Percentiles rank a stretch among this genome's conserved stretches.
These are phyloP conservation scores for Heliamphora pulchella DNA, from an alignment of 179 eudicot species.

Conservation along the genomic window DNA sequence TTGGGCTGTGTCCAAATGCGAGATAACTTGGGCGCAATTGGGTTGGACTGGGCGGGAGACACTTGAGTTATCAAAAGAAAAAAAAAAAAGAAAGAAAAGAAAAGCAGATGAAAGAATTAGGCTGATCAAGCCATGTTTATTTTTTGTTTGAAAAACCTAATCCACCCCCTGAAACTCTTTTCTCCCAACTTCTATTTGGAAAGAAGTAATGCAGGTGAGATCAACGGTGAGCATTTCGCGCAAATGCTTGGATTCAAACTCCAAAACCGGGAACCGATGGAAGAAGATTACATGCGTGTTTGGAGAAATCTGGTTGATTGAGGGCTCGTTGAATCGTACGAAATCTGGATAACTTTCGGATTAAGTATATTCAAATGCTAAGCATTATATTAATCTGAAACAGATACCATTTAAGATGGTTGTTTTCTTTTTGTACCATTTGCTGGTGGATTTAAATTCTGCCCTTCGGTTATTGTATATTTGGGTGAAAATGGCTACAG, in stretches of 20 bases:
- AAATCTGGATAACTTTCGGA: background rate
- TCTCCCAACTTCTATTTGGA: slow-evolving; percentile 13
- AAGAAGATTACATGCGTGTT: too few species aligned
- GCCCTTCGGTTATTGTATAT: too few species aligned
- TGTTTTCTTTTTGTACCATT: background rate
- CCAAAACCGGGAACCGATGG: background rate
- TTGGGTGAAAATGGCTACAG: too few species aligned
- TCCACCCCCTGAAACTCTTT: background rate
- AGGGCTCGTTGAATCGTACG: background rate
- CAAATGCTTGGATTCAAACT: slow-evolving; percentile 1
- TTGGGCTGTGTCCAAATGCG: too few species aligned
- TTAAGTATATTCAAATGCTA: slow-evolving; percentile 10
- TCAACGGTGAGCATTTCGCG: slow-evolving; percentile 16
- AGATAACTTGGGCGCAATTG: too few species aligned
- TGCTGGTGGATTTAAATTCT: slow-evolving; percentile 5
- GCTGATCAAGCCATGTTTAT: too few species aligned
- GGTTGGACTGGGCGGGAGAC: too few species aligned
- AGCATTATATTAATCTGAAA: slow-evolving; percentile 2
- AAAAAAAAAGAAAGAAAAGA: too few species aligned
- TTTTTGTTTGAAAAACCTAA: too few species aligned
- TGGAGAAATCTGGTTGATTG: background rate
- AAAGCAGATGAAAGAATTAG: too few species aligned
- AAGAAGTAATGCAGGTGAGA: slow-evolving; percentile 33
- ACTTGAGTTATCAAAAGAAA: too few species aligned
- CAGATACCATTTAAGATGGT: background rate